phyloP scores from a whole-genome alignment of 2,329 filamentous ascomycete genomes.

The Hymenoscyphus albidus region DNA sequence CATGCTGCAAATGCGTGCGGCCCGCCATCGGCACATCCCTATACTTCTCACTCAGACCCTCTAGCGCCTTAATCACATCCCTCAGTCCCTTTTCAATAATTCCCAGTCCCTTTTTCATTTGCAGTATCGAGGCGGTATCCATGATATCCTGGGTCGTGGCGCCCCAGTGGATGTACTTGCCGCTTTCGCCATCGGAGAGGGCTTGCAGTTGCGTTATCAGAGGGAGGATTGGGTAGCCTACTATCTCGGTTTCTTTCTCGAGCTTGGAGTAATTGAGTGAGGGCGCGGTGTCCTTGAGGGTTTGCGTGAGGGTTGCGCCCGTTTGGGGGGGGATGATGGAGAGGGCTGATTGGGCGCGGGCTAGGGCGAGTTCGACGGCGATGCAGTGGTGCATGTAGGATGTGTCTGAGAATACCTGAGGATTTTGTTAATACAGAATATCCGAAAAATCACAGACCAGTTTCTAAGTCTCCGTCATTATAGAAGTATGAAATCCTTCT shows the following conservation, averaged over 20 bases:
- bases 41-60: slow-evolving; percentile 42
- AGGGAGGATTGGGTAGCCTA: slow-evolving; percentile 51
- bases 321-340: slow-evolving; percentile 43
- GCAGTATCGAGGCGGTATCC: slow-evolving; percentile 50
- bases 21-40: slow-evolving; percentile 54
- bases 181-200: slow-evolving; percentile 28
- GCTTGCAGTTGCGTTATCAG: slow-evolving; percentile 37
- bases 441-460: not conserved
- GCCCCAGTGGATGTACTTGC: slow-evolving; percentile 54
- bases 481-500: too few species aligned
- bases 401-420: slow-evolving; percentile 44
- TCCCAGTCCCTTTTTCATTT: slow-evolving; percentile 48
- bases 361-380: slow-evolving; percentile 49
- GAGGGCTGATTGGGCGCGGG: slow-evolving; percentile 46
- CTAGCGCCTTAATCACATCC: slow-evolving; percentile 42
- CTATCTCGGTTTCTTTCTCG: slow-evolving; percentile 44
- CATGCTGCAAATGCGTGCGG: slow-evolving; percentile 55
- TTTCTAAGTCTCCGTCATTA: not conserved
- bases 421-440: not conserved
- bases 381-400: slow-evolving; percentile 47
- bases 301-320: slow-evolving; percentile 36
- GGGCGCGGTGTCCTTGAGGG: slow-evolving; percentile 26
- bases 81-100: slow-evolving; percentile 45
- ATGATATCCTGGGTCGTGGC: slow-evolving; percentile 58
- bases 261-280: slow-evolving; percentile 43